These are phyloP conservation scores for Citrus inodora DNA, from an alignment of 345 rosid genomes.

Conservation along the genomic window DNA sequence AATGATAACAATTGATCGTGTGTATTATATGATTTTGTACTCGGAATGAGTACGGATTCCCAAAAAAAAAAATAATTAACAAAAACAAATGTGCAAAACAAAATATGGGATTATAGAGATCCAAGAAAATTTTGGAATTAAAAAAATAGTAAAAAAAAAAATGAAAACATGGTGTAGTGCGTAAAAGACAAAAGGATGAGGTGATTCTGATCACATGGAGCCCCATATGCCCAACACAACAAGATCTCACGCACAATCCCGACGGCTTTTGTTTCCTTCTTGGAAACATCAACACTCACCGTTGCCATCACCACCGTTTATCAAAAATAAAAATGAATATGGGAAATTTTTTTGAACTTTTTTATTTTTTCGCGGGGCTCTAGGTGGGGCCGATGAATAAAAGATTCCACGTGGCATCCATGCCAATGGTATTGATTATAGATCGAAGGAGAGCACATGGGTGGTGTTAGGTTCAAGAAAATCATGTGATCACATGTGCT, in stretches of 20 bases:
- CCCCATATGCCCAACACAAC: conserved; percentile 29
- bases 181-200: conserved; percentile 19
- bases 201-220: conserved; percentile 26
- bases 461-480: conserved; percentile 34
- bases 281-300: conserved; percentile 22
- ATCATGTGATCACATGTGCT: conserved; percentile 55
- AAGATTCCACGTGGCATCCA: conserved; percentile 29
- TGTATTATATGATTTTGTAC: background rate
- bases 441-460: conserved; percentile 35
- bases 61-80: background rate
- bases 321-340: too few species aligned
- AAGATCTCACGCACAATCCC: conserved; percentile 10
- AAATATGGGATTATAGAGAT: background rate
- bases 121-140: background rate
- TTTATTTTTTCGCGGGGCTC: conserved; percentile 22
- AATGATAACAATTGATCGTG: background rate
- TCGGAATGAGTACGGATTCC: conserved; percentile 8
- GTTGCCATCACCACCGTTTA: background rate
- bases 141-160: background rate
- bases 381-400: conserved; percentile 15
- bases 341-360: background rate
- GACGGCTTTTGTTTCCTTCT: conserved; percentile 24
- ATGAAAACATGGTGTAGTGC: background rate
- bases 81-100: background rate
- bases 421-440: conserved; percentile 12